A percentile compares a stretch with the other conserved stretches of the same genome.
These are phyloP conservation scores for Angophora floribunda DNA, from an alignment of 345 rosid species.

Conservation along the genomic window DNA sequence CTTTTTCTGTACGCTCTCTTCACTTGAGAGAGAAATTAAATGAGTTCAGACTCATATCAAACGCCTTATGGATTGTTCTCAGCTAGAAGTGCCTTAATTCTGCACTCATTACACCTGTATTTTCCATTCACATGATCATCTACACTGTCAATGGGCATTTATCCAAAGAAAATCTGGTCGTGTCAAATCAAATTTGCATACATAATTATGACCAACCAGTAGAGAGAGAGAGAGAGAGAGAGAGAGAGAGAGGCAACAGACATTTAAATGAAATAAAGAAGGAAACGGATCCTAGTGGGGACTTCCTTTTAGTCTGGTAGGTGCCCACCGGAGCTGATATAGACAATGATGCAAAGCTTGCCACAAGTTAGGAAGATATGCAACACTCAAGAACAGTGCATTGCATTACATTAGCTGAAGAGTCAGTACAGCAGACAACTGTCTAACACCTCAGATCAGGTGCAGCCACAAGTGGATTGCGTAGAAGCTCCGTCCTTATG, in stretches of 20 bases:
- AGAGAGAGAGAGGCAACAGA: not conserved
- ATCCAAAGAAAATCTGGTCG: not conserved
- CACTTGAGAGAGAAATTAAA: not conserved
- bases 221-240: not conserved
- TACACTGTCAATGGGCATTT: not conserved
- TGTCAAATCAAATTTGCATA: not conserved
- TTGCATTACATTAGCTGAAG: not conserved
- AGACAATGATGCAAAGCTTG: not conserved
- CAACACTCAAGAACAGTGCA: not conserved
- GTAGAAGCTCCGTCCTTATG: not conserved
- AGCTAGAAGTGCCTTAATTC: not conserved
- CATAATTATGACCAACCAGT: not conserved
- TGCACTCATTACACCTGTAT: not conserved
- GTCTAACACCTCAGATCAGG: not conserved
- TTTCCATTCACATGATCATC: not conserved
- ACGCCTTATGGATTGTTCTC: too few relatives aligned
- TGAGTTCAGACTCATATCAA: not conserved
- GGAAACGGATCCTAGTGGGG: not conserved
- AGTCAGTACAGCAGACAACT: not conserved
- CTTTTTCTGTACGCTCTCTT: not conserved
- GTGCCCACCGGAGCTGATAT: not conserved
- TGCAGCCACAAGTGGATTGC: not conserved
- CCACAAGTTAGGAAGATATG: not conserved
- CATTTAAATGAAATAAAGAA: not conserved
- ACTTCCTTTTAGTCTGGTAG: not conserved